These are phyloP conservation scores for Diaporthe citriasiana DNA, from an alignment of 2,329 filamentous ascomycete species.

Conservation along the genomic window DNA sequence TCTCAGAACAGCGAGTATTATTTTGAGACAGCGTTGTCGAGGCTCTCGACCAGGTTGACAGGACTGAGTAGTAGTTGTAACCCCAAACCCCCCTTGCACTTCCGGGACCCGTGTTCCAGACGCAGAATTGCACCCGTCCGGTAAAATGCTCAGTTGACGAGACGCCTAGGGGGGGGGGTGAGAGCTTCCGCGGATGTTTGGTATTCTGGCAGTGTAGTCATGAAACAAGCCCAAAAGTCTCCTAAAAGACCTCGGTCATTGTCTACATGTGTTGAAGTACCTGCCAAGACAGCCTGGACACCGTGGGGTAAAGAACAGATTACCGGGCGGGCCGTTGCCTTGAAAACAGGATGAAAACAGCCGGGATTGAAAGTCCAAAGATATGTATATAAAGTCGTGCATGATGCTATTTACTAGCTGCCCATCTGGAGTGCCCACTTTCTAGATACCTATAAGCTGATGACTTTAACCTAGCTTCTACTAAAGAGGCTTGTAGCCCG, in stretches of 20 bases:
- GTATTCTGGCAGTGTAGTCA: not conserved
- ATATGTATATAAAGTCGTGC: not conserved
- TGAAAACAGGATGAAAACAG: not conserved
- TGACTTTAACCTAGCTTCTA: not conserved
- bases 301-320: not conserved
- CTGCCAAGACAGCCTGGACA: not conserved
- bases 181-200: not conserved
- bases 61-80: constrained; percentile 9
- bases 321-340: not conserved
- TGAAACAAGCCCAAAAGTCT: constrained; percentile 3
- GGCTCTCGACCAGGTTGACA: constrained; percentile 9
- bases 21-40: not conserved
- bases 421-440: not conserved
- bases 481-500: not conserved
- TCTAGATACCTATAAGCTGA: not conserved
- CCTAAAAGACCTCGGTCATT: too few relatives aligned
- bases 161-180: not conserved
- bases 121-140: not conserved
- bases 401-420: not conserved
- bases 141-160: not conserved
- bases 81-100: constrained; percentile 13
- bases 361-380: not conserved
- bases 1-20: constrained; percentile 6
- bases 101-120: constrained; percentile 13
- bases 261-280: not conserved